Base-by-base conservation (phyloP, 257 asterid genomes). In the Cynanchum wilfordii region DNA sequence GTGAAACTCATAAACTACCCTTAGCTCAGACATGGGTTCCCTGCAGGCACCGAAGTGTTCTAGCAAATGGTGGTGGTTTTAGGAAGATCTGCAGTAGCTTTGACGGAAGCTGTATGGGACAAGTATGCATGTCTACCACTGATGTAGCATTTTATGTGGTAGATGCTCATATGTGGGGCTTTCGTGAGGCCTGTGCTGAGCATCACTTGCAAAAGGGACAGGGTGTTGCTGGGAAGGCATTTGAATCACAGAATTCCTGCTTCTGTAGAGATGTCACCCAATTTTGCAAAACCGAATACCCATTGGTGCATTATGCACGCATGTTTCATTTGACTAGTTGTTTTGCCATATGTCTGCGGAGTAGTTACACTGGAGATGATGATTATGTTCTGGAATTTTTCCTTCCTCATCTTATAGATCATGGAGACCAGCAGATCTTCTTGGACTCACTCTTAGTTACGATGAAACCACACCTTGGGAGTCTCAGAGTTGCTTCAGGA, bases 21-120 rank as follows among this genome's bases (percentile, higher is more conserved):
- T 86, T 93, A 64, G 98, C 97, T 80, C 97, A 90, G 85, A 93
- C 97, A 1, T 93, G 98, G 98, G 92, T 93, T 54, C 97, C 98
- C 10, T 93, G 98, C 83, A 81, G 83, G 80, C 97, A 91, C 74
- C 89, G 96, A 50, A 91, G 84, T 56, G 86, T 90, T 69, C 86
- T 90, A 65, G 96, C 96, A 30, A 79, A 86, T 60, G 97, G 96
- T 3, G 97, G 98, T 16, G 96, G 96, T 67, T 82, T 88, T 59
- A 87, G 82, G 89, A 93, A 93, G 87, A 84, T 82, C 54, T 93
- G 98, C 86, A 89, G 97, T 55, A 90, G 98, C 88, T 87, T 93
- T 65, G 98, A 93, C 30, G 98, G 98, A 72, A 89, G 91, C 82
- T 93, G 98, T 82, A 90, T 89, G 95, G 98, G 96, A 63, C 89